These are phyloP conservation scores for Nannochloropsis salina DNA, from an alignment of 108 stramenopile species.

Conservation along the genomic window DNA sequence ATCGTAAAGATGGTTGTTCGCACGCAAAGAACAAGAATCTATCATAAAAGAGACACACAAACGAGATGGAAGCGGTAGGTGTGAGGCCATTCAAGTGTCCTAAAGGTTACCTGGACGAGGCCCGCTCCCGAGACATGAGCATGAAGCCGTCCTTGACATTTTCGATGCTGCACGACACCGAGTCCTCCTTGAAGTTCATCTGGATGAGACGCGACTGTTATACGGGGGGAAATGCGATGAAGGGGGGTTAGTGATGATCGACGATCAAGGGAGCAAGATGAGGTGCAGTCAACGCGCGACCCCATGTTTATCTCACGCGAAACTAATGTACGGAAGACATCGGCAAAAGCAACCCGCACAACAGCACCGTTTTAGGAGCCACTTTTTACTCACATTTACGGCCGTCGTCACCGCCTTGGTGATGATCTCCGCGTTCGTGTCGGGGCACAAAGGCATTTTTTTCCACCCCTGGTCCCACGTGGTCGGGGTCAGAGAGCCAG, in stretches of 20 bases:
- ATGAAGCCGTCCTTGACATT: constrained; percentile 15
- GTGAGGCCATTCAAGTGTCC: no score
- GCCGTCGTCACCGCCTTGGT: background rate
- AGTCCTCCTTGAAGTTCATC: constrained; percentile 4
- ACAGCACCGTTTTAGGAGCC: no score
- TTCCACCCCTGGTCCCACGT: background rate
- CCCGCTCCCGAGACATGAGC: background rate
- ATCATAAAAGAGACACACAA: no score
- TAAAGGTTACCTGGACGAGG: background rate
- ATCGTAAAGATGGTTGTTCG: no score
- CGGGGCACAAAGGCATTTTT: background rate
- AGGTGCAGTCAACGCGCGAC: no score
- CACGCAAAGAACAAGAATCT: no score
- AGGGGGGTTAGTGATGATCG: background rate
- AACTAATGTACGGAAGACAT: no score
- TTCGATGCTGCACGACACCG: background rate
- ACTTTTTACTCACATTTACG: background rate
- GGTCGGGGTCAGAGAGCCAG: background rate
- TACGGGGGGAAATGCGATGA: background rate
- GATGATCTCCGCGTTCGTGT: background rate
- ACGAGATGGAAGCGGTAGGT: no score
- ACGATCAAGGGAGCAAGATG: no score
- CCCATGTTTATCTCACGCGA: no score
- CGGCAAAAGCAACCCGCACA: no score
- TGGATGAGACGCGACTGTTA: background rate